Evolutionary conservation across 2,329 filamentous ascomycete genomes (phyloP), one percentile per base, ranked within the genome.

Genomic region (Fusarium gaditjirri): DNA sequence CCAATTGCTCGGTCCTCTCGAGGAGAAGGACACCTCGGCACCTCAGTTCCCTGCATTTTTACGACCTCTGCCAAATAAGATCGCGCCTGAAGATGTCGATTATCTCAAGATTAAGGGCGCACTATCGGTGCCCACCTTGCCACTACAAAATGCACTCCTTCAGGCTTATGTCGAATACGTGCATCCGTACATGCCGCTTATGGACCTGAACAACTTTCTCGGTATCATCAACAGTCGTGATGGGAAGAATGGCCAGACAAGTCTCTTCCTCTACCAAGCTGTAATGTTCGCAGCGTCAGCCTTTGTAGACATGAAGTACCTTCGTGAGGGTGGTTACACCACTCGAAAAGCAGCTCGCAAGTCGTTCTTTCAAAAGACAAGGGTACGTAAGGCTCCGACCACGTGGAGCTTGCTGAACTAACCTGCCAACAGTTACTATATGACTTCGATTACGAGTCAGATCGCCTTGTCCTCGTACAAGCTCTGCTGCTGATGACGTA

Each of bases 231-330:
- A 91, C 75, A 85, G 86, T 63, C 85, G 87, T 16, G 92, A 96
- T 79, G 93, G 93, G 19, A 86, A 88, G 50, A 86, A 89, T 74
- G 91, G 92, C 14, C 91, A 90, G 78, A 87, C 94, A 77, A 97
- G 95, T 83, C 84, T 98, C 75, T 89, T 98, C 65, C 84, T 98
- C 4, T 98, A 97, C 81, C 95, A 98, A 79, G 93, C 95, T 16
- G 92, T 97, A 77, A 97, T 98, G 94, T 98, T 98, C 80, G 92
- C 94, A 3, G 94, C 93, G 3, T 93, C 93, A 5, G 94, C 95
- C 1, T 97, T 96, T 79, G 91, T 97, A 63, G 94, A 96, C 75
- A 92, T 94, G 83, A 89, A 91, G 62, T 87, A 91, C 78, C 85
- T 98, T 50, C 89, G 89, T 39, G 89, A 91, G 54, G 94, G 93